A percentile compares a stretch with the other conserved stretches of the same genome.
These are phyloP conservation scores for Rhodotorula sp. DNA, from an alignment of 1,284 basidiomycete species.

Conservation along the genomic window DNA sequence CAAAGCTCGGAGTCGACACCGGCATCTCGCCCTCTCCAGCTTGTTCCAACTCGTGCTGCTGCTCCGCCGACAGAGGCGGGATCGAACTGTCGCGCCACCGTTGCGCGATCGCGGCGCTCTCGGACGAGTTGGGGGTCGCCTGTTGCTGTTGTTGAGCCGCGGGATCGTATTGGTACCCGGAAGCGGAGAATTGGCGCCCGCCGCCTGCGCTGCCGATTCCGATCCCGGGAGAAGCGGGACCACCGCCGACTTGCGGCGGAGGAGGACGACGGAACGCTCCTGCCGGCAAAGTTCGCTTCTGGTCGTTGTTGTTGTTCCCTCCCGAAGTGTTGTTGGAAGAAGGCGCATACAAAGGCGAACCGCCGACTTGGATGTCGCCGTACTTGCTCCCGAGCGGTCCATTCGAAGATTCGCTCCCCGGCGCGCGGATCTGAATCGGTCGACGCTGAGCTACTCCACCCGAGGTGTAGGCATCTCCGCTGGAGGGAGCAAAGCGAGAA, in stretches of 20 bases:
- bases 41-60: neutral
- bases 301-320: neutral
- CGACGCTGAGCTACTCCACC: slow-evolving; percentile 11
- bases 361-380: slow-evolving; percentile 34
- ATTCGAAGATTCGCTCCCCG: slow-evolving; percentile 2
- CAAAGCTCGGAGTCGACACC: slow-evolving; percentile 15
- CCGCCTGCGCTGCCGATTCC: neutral
- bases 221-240: neutral
- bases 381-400: slow-evolving; percentile 33
- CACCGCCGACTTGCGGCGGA: neutral
- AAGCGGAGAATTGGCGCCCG: slow-evolving; percentile 11
- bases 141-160: neutral
- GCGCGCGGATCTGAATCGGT: slow-evolving; percentile 25
- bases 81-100: slow-evolving; percentile 11
- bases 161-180: slow-evolving; percentile 16
- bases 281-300: slow-evolving; percentile 27
- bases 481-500: too few species aligned
- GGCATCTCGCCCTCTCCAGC: neutral
- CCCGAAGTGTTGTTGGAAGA: too few species aligned
- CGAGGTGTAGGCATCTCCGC: neutral
- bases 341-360: slow-evolving; percentile 6
- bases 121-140: slow-evolving; percentile 1
- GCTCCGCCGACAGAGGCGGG: neutral
- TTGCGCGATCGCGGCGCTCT: slow-evolving; percentile 20
- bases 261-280: slow-evolving; percentile 29